Evolutionary conservation across 352 stramenopile genomes (phyloP), one percentile per base, ranked within the genome.

Genomic region (Pilasporangium apinafurcum): DNA sequence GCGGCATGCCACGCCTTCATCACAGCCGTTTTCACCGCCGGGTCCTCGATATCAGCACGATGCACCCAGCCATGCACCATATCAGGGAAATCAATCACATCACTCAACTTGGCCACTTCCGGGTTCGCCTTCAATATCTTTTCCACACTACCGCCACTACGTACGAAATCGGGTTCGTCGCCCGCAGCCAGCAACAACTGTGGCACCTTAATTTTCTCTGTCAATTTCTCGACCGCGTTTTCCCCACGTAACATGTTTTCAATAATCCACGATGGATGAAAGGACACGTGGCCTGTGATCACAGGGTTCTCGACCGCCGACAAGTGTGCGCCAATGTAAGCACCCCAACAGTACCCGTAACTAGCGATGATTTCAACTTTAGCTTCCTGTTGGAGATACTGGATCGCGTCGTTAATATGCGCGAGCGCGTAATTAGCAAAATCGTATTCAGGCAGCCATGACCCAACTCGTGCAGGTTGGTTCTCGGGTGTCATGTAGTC

Each of bases 51-150:
- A 33, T 83, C 72, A 14, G 66, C 66, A 35, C 68, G 68, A 52
- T 66, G 63, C 30, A 81, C 68, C 67, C 64, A 83, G 13, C 68
- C 69, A 38, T 86, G 68, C 16, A 63, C 58, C 49, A 73, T 64
- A 17, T 65, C 48, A 9, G 55, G 48, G 37, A 79, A 86, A 34
- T 74, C 49, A 12, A 68, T 38, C 0, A 71, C 50, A 8, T 49
- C 34, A 29, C 59, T 56, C 24, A 53, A 40, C 22, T 61, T 33
- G 2, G 37, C 42, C 16, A 52, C 47, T 16, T 21, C 24, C 8
- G 44, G 21, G 12, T 59, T 61, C 21, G 38, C 20, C 35, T 57
- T 50, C 4, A 64, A 32, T 17, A 66, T 68, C 41, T 51, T 56
- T 29, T 73, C 30, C 16, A 70, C 61, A 14, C 20, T 33, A 5